Conservation (phyloP, 257 asterid species). For the Salvia miltiorrhiza region DNA sequence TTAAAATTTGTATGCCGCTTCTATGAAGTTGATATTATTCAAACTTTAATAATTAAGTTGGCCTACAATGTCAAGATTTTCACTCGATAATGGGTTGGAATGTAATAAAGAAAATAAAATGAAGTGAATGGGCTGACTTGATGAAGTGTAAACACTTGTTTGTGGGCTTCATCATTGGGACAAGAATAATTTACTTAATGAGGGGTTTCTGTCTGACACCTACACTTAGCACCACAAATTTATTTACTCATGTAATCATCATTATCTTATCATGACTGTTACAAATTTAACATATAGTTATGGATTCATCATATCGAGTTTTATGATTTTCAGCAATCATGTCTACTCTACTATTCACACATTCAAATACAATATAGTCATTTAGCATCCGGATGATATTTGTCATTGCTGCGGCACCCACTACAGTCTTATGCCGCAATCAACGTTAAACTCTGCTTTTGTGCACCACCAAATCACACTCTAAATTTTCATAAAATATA, state of each 20-base stretch:
- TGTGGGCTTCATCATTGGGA: slow-evolving; percentile 12
- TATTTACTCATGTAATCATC: background rate
- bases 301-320: too few relatives aligned
- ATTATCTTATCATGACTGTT: background rate
- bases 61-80: background rate
- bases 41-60: background rate
- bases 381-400: too few relatives aligned
- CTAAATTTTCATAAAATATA: too few relatives aligned
- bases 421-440: too few relatives aligned
- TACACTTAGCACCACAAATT: background rate
- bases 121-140: slow-evolving; percentile 5
- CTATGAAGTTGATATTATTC: background rate
- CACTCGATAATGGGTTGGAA: background rate
- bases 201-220: background rate
- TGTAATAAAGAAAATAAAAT: background rate
- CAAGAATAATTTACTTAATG: background rate
- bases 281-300: too few relatives aligned
- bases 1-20: background rate
- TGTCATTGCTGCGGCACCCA: too few relatives aligned
- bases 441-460: too few relatives aligned
- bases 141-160: background rate
- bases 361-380: too few relatives aligned
- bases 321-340: too few relatives aligned
- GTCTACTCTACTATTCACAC: too few relatives aligned
- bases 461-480: too few relatives aligned